Evolutionary conservation across 106 monocot genomes (phyloP), one percentile per base, ranked within the genome.

Genomic region (Alisma plantagoaquatica): DNA sequence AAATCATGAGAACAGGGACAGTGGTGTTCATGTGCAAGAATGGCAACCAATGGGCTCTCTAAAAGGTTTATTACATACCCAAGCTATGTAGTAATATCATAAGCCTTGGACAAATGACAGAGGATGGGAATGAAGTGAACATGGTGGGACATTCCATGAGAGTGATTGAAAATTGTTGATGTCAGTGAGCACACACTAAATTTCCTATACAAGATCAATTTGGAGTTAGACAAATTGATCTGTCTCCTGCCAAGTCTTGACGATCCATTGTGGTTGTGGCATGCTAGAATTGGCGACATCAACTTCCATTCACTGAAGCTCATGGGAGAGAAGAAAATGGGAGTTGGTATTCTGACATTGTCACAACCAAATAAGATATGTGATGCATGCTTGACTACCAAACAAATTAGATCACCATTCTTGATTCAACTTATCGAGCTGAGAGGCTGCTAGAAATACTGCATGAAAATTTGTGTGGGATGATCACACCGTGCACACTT

Each of bases 281-380:
- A 56, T 26, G 56, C 56, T 19, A 9, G 19, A 2, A 31, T 56
- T 3, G 56, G 56, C 3, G 33, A 56, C 11, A 35, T 56, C 8
- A 56, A 56, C 23, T 56, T 56, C 56, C 30, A 56, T 2, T 1
- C 33, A 4, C 2, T 33, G 23, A 56, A 56, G 56, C 35, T 38
- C 35, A 28, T 56, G 56, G 10, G 16, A 38, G 32, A 56, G 18
- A 56, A 56, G 56, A 1, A 33, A 19, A 56, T 56, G 56, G 56
- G 33, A 10, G 56, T 17, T 14, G 35, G 35, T 38, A 38, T 38
- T 38, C 35, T 14, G 21, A 22, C 22, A 9, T 22, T 31, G 30
- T 31, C 33, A 14, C 56, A 14, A n/a, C n/a, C n/a, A n/a, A n/a
- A n/a, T n/a, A n/a, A n/a, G n/a, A n/a, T n/a, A n/a, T n/a, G n/a